A percentile compares a stretch with the other conserved stretches of the same genome.
These are phyloP conservation scores for Nemania abortiva DNA, from an alignment of 2,329 filamentous ascomycete species.

Conservation along the genomic window DNA sequence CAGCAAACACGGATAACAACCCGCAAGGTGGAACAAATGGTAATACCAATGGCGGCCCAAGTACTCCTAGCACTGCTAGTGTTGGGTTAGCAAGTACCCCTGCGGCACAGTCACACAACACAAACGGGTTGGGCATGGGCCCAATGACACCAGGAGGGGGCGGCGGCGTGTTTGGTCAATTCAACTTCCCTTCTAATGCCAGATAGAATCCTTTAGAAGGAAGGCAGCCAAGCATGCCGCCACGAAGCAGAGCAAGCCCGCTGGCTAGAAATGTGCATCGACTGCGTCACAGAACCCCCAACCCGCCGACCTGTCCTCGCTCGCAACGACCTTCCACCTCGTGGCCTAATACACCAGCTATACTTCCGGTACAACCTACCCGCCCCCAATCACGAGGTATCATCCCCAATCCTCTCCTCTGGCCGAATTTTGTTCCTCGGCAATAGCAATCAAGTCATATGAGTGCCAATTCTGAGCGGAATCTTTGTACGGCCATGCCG, in stretches of 20 bases:
- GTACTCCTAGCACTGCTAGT: constrained; percentile 76
- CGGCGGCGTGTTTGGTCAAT: constrained; percentile 80
- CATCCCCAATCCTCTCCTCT: constrained; percentile 39
- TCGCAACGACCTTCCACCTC: constrained; percentile 26
- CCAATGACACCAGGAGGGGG: constrained; percentile 83
- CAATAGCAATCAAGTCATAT: background rate
- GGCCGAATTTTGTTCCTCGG: constrained; percentile 29
- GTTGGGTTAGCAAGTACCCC: constrained; percentile 63
- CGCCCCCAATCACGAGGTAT: constrained; percentile 24
- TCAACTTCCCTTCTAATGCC: constrained; percentile 63
- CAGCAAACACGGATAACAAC: constrained; percentile 50
- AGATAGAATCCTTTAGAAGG: constrained; percentile 49
- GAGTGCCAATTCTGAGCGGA: constrained; percentile 9
- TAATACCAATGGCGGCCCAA: constrained; percentile 59
- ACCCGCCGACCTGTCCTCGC: constrained; percentile 16
- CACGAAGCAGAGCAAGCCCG: constrained; percentile 16
- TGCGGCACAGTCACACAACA: constrained; percentile 65
- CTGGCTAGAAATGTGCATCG: constrained; percentile 26
- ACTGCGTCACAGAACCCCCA: constrained; percentile 5
- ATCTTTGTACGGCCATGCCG: background rate
- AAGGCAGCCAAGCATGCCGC: constrained; percentile 30
- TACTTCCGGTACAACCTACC: background rate
- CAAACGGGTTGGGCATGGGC: constrained; percentile 71
- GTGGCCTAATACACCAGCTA: constrained; percentile 29
- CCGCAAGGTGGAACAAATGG: constrained; percentile 59